phyloP scores from a whole-genome alignment of 2,329 filamentous ascomycete species.

The Verticillium dahliae region DNA sequence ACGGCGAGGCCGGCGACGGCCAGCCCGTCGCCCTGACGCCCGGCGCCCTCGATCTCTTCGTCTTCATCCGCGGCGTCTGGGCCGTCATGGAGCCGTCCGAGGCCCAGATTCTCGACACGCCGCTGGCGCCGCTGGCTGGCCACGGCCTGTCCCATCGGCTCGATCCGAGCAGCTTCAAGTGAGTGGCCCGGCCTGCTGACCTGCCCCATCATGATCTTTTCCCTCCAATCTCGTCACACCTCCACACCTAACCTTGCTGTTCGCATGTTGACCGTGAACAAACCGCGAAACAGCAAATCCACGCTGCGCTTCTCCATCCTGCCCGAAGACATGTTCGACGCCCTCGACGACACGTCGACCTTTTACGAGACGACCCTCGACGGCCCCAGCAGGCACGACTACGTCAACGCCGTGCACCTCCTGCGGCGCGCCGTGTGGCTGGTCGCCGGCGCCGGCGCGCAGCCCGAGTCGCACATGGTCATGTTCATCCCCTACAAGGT shows the following conservation, averaged over 20 bases:
- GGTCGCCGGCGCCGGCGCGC: slow-evolving; percentile 14
- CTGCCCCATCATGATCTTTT: neutral
- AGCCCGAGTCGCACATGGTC: slow-evolving; percentile 15
- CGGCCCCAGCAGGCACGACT: slow-evolving; percentile 10
- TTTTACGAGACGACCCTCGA: slow-evolving; percentile 1
- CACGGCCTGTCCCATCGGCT: neutral
- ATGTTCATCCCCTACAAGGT: slow-evolving; percentile 19
- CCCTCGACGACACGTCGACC: neutral
- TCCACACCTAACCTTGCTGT: neutral
- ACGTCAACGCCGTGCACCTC: slow-evolving; percentile 11
- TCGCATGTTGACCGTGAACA: neutral
- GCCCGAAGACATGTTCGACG: slow-evolving; percentile 1
- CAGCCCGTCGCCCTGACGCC: neutral
- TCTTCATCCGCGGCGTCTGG: slow-evolving; percentile 4
- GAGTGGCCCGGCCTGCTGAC: neutral
- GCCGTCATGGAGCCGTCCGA: slow-evolving; percentile 2
- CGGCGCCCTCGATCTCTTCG: slow-evolving; percentile 2
- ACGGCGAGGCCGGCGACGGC: neutral
- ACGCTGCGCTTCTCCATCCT: neutral
- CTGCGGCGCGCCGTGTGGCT: slow-evolving; percentile 13
- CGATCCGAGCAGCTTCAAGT: neutral
- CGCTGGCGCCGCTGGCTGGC: neutral
- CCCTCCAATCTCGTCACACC: neutral
- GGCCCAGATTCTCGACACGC: neutral
- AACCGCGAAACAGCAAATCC: neutral